A percentile compares a stretch with the other conserved stretches of the same genome.
phyloP scores from a whole-genome alignment of 495 filamentous ascomycete genomes.

The Glarea lozoyensis region DNA sequence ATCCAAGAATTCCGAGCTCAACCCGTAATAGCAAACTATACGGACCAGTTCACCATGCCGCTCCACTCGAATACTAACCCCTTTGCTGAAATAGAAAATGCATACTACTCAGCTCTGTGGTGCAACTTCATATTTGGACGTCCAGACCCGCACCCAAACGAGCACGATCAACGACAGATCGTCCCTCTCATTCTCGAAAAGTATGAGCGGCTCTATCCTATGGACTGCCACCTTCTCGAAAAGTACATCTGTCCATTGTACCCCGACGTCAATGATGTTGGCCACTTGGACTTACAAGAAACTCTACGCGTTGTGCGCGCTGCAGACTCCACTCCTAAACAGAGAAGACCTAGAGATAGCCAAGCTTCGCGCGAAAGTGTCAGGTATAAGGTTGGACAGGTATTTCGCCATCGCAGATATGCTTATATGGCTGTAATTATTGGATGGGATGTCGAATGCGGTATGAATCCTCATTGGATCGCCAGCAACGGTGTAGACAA shows the following conservation, averaged over 20 bases:
- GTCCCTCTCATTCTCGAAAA: slow-evolving; percentile 60
- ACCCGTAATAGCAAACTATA: slow-evolving; percentile 10
- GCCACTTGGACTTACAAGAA: slow-evolving; percentile 29
- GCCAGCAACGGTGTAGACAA: slow-evolving; percentile 53
- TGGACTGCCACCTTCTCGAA: slow-evolving; percentile 23
- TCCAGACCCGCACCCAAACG: slow-evolving; percentile 18
- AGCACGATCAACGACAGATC: slow-evolving; percentile 45
- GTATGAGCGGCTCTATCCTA: slow-evolving; percentile 30
- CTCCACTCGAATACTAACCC: slow-evolving; percentile 25
- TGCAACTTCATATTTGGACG: slow-evolving; percentile 53
- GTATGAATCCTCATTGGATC: slow-evolving; percentile 48
- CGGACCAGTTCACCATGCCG: slow-evolving; percentile 14
- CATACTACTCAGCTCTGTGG: slow-evolving; percentile 74
- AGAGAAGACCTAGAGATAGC: slow-evolving; percentile 38
- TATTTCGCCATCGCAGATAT: slow-evolving; percentile 78
- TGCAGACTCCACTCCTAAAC: slow-evolving; percentile 51
- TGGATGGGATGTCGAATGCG: slow-evolving; percentile 64
- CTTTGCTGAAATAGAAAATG: slow-evolving; percentile 49
- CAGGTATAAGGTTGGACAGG: slow-evolving; percentile 70
- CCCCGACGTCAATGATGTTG: slow-evolving; percentile 13
- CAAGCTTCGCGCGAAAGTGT: slow-evolving; percentile 33
- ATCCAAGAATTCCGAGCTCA: slow-evolving; percentile 28
- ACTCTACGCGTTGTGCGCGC: slow-evolving; percentile 49
- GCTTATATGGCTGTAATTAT: slow-evolving; percentile 71
- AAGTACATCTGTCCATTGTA: slow-evolving; percentile 22